Base-by-base conservation (phyloP, 2,329 filamentous ascomycete genomes). In the Dothistroma septosporum region DNA sequence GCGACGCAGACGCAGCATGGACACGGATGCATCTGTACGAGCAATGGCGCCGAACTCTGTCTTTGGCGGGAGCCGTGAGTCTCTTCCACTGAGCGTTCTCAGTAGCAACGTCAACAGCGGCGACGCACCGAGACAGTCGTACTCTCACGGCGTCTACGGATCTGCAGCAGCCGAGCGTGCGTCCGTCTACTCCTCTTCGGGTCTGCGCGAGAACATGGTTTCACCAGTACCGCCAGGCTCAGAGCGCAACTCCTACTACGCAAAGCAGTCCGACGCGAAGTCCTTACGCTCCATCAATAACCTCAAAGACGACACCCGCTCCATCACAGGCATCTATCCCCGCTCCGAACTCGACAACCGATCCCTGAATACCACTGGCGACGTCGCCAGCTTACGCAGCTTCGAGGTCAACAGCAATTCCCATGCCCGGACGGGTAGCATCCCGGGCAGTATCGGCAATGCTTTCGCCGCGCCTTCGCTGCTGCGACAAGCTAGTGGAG, bases 21-120 rank as follows among this genome's bases (percentile, higher is more conserved):
- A 94, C 74, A 94, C 91, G 0, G 89, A 94, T 72, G 91, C 91
- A 5, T 93, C 89, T 0, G 89, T 94, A 44, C 88, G 91, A 48
- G 91, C 91, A 2, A 78, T 95, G n/a, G 89, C 91, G 0, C 90
- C 90, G 0, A 91, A 88, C 0, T 92, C 89, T 0, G 80, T 93
- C 4, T 94, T 89, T 81, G 90, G 90, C 49, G 90, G 90, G 48
- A 91, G 88, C 69, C 86, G 90, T 62, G 90, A 94, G 75, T 90
- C 86, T 48, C 80, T 94, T 1, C 90, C 90, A 0, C 79, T 94
- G 28, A 92, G 88, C 70, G 86, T 93, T 6, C 80, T 94, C 37
- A 91, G 88, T 70, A 84, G 86, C 60, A 91, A 87, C 70, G 79
- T 88, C 35, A 86, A 60, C 72, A 75, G 76, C 4, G 71, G 80